These are phyloP conservation scores for Kwoniella sp. DNA, from an alignment of 768 basidiomycete species.

Conservation along the genomic window DNA sequence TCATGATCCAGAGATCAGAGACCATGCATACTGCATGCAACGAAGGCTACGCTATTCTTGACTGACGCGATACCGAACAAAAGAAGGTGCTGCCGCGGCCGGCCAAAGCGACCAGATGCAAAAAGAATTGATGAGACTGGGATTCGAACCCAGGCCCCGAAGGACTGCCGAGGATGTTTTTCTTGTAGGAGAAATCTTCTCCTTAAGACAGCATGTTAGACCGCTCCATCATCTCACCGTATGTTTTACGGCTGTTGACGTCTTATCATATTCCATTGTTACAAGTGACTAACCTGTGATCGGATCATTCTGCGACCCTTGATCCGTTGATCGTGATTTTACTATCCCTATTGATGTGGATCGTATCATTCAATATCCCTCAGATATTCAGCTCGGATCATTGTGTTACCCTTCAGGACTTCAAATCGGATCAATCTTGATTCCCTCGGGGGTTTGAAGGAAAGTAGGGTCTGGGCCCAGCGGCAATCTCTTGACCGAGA, in stretches of 20 bases:
- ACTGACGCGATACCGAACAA: too few relatives aligned
- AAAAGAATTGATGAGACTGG: slow-evolving; percentile 24
- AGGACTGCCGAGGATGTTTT: slow-evolving; percentile 28
- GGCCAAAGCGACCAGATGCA: too few relatives aligned
- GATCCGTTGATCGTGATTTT: neutral
- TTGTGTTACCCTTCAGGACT: neutral
- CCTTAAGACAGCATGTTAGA: slow-evolving; percentile 31
- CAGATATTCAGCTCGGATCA: neutral
- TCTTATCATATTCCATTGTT: neutral
- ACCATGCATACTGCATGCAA: too few relatives aligned
- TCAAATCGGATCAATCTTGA: neutral
- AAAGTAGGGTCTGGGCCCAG: neutral
- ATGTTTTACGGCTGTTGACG: neutral
- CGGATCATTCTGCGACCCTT: neutral
- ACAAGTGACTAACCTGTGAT: neutral
- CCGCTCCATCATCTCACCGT: slow-evolving; percentile 27
- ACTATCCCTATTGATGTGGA: neutral
- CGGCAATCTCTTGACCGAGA: neutral
- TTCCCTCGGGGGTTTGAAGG: too few relatives aligned
- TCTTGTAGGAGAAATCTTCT: slow-evolving; percentile 12
- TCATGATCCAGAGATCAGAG: too few relatives aligned
- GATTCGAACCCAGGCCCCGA: slow-evolving; percentile 33
- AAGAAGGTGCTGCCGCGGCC: too few relatives aligned
- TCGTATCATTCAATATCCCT: neutral
- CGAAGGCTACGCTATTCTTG: too few relatives aligned